Evolutionary conservation across 495 filamentous ascomycete genomes (phyloP), one percentile per base, ranked within the genome.

Genomic region (Aspergillus biplanus): DNA sequence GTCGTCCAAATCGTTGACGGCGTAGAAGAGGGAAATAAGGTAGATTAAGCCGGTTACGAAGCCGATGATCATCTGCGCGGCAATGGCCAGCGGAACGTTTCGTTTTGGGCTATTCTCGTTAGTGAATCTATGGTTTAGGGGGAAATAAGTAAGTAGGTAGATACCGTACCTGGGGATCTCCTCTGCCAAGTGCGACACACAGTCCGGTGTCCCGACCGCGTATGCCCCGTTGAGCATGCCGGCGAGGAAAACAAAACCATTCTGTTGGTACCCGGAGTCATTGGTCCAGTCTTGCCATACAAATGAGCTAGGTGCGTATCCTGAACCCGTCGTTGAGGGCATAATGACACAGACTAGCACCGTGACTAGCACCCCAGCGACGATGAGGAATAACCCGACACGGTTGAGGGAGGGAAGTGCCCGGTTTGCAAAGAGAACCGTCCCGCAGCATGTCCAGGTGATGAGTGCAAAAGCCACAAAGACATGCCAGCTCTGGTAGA

Each of bases 151-250:
- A 11, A 12, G 39, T 4, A 0, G 12, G 31, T 5, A 16, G 33
- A 2, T 18, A 75, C 50, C 74, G 79, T 33, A 89, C 62, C 86
- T 78, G 0, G 91, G 90, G n/a, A 96, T 79, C 72, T 96, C 92
- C 73, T 96, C 92, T 3, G 92, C 88, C 63, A 96, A 82, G 71
- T 96, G 92, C 5, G 89, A 85, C 11, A 90, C 82, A 37, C 84
- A 81, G 70, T 91, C 90, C 7, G 91, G 90, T 0, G 92, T 93
- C 7, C 92, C 92, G 33, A 96, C 86, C 16, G 90, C 87, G 70
- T 90, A 96, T 7, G 92, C 91, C n/a, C 92, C 92, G 69, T 96
- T 96, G 39, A 96, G 82, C 71, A 94, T 90, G 1, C 92, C 92
- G 3, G 87, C 78, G 6, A 93, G 75, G 65, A 96, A 96, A 12